Conservation (phyloP, 2,329 filamentous ascomycete species). For the Paecilomyces sp. region DNA sequence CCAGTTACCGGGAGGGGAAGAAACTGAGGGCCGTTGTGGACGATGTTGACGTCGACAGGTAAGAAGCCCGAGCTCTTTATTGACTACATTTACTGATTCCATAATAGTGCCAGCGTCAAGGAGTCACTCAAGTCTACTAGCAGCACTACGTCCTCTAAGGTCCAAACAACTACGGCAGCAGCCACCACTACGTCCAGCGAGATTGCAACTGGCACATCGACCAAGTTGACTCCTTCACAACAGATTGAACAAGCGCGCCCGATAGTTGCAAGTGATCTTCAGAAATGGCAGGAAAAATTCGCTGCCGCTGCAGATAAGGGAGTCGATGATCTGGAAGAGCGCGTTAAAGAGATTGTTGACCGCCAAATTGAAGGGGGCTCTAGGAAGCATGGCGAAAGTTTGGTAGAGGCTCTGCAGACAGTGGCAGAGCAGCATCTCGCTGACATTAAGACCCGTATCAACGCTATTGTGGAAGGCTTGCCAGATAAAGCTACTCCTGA, state of each 20-base stretch:
- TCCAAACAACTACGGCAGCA: constrained; percentile 11
- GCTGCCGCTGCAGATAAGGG: constrained; percentile 78
- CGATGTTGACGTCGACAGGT: constrained; percentile 47
- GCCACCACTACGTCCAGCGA: constrained; percentile 19
- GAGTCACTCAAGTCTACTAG: background rate
- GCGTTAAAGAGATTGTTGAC: constrained; percentile 63
- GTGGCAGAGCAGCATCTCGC: constrained; percentile 58
- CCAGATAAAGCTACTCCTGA: constrained; percentile 51
- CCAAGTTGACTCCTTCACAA: constrained; percentile 38
- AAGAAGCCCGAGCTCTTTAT: constrained; percentile 5
- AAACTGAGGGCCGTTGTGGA: constrained; percentile 54
- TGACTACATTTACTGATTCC: background rate
- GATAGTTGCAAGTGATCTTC: constrained; percentile 69
- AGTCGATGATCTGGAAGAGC: constrained; percentile 57
- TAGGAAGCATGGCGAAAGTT: constrained; percentile 27
- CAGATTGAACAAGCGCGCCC: constrained; percentile 44
- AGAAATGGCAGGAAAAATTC: constrained; percentile 83
- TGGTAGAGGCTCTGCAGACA: constrained; percentile 62
- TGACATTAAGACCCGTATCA: constrained; percentile 61
- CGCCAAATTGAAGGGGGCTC: constrained; percentile 62
- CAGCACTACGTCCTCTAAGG: background rate
- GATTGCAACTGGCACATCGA: constrained; percentile 15
- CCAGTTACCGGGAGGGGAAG: constrained; percentile 54
- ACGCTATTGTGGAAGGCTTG: constrained; percentile 47
- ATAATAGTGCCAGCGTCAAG: background rate